Evolutionary conservation across 768 basidiomycete species (phyloP).

Genomic region (Harrya chromipes): DNA sequence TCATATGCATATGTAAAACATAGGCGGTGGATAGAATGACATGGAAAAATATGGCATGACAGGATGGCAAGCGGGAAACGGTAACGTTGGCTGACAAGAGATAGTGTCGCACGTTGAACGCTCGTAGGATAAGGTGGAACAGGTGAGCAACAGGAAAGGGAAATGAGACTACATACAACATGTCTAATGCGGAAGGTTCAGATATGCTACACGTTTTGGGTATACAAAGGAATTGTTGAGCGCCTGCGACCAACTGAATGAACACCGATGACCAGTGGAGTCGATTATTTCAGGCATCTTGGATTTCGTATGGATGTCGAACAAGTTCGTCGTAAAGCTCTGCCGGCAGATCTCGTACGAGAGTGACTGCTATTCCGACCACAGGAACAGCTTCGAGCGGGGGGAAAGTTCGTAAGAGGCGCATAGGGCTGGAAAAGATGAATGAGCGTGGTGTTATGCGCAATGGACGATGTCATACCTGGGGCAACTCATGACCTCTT

Average conservation of each 20-base stretch:
- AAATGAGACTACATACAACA: constrained; percentile 17
- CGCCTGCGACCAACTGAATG: constrained; percentile 13
- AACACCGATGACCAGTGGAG: background rate
- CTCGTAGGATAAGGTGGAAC: background rate
- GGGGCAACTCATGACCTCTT: constrained; percentile 82
- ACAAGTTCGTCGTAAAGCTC: constrained; percentile 89
- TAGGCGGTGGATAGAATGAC: background rate
- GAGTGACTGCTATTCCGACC: constrained; percentile 89
- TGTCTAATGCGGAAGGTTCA: background rate
- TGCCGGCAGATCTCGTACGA: constrained; percentile 86
- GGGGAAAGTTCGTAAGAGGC: constrained; percentile 89
- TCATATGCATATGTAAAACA: background rate
- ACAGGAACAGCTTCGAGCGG: constrained; percentile 84
- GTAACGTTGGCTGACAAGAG: too few relatives aligned
- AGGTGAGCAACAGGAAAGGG: background rate
- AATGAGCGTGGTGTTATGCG: background rate
- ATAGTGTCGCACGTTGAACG: background rate
- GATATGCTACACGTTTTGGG: constrained; percentile 26
- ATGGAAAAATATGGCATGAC: background rate
- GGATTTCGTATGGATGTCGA: constrained; percentile 74
- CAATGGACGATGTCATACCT: constrained; percentile 52
- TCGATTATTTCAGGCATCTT: constrained; percentile 14
- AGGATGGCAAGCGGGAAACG: background rate
- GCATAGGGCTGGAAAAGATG: constrained; percentile 72
- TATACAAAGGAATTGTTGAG: constrained; percentile 9